phyloP scores from a whole-genome alignment of 2,329 filamentous ascomycete genomes.

The Fonsecaea nubica region DNA sequence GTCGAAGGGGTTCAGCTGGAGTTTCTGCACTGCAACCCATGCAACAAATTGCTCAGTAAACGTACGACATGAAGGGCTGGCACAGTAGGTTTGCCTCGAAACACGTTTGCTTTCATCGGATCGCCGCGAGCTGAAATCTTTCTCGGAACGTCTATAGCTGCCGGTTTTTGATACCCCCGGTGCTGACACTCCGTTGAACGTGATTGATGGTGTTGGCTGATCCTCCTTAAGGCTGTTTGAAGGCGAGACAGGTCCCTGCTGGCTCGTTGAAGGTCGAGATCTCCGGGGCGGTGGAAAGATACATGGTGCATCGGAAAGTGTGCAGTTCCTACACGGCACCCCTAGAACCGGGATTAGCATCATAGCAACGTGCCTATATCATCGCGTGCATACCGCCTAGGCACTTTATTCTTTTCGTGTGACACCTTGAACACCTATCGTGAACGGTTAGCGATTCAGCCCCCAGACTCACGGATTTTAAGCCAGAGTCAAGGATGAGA shows the following conservation, averaged over 20 bases:
- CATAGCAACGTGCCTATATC: not conserved
- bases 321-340: constrained; percentile 26
- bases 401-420: constrained; percentile 32
- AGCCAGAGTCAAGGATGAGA: not conserved
- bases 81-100: constrained; percentile 25
- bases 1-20: constrained; percentile 17
- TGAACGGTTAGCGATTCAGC: not conserved
- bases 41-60: constrained; percentile 28
- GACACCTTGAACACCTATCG: constrained; percentile 26
- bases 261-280: constrained; percentile 12
- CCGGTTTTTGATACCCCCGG: constrained; percentile 1
- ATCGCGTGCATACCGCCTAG: constrained; percentile 18
- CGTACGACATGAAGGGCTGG: constrained; percentile 25
- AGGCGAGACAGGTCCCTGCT: constrained; percentile 14
- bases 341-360: not conserved
- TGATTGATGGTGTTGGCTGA: not conserved
- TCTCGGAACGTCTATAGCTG: constrained; percentile 28
- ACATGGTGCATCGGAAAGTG: constrained; percentile 25
- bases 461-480: not conserved
- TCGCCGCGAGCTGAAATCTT: constrained; percentile 37
- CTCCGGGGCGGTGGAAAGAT: constrained; percentile 24
- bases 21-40: constrained; percentile 22
- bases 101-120: constrained; percentile 22
- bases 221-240: constrained; percentile 4
- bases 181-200: not conserved